Evolutionary conservation across 345 rosid genomes (phyloP).

Genomic region (Camelina laxa): DNA sequence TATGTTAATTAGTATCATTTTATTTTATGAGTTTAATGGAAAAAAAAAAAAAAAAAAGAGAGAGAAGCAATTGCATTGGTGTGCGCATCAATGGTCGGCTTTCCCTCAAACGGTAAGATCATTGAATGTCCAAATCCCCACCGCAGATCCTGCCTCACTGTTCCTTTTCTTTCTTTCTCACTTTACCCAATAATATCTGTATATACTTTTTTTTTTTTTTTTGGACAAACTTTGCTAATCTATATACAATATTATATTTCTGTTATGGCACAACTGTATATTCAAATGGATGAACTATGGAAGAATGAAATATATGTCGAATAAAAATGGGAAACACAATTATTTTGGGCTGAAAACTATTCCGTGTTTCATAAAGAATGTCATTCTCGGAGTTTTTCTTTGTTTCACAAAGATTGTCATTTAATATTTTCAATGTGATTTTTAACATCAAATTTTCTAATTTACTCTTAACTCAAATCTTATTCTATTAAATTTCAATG

Average conservation of each 20-base stretch:
- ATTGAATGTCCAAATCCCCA: slow-evolving; percentile 47
- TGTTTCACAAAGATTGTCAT: too few species aligned
- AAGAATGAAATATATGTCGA: slow-evolving; percentile 37
- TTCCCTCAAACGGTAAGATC: slow-evolving; percentile 44
- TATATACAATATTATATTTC: neutral
- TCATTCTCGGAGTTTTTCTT: too few species aligned
- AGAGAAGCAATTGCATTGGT: slow-evolving; percentile 44
- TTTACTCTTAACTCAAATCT: too few species aligned
- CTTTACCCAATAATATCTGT: slow-evolving; percentile 34
- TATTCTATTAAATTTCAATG: too few species aligned
- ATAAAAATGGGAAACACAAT: slow-evolving; percentile 11
- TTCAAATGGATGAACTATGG: slow-evolving; percentile 12
- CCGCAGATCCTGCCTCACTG: slow-evolving; percentile 48
- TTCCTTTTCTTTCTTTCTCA: slow-evolving; percentile 35
- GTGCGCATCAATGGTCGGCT: slow-evolving; percentile 47
- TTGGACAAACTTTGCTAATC: too few species aligned
- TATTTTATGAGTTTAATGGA: neutral
- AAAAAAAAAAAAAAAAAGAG: neutral
- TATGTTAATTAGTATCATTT: slow-evolving; percentile 3
- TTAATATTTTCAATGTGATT: too few species aligned
- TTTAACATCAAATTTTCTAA: too few species aligned
- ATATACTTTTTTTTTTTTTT: neutral
- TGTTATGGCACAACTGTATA: slow-evolving; percentile 1
- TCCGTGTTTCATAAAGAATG: too few species aligned
- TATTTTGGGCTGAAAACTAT: too few species aligned